phyloP scores from a whole-genome alignment of 371 early-diverging fungal species.

The Apophysomyces sp. region DNA sequence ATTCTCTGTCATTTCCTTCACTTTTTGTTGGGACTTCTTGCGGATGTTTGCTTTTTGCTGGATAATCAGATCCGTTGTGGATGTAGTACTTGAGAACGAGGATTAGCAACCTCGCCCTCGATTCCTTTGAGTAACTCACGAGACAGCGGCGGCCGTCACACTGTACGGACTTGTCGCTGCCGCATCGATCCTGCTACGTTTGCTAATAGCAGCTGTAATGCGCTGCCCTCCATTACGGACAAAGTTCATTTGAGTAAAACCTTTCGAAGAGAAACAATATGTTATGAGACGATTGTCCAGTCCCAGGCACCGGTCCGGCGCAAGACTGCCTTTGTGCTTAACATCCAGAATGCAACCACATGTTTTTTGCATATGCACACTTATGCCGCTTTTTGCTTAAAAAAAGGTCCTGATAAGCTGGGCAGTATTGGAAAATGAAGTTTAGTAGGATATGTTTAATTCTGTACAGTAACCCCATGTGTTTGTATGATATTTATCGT shows the following conservation, averaged over 20 bases:
- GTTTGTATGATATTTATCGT: too few relatives aligned
- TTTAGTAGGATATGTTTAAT: too few relatives aligned
- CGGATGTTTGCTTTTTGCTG: neutral
- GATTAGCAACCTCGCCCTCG: neutral
- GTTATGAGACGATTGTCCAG: neutral
- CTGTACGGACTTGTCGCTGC: neutral
- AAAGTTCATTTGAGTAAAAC: neutral
- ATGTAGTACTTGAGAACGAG: neutral
- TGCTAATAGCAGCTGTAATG: neutral
- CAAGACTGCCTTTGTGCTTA: too few relatives aligned
- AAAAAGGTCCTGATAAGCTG: too few relatives aligned
- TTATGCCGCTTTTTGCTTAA: too few relatives aligned
- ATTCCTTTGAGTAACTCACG: neutral
- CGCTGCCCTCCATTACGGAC: neutral
- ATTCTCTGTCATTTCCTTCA: neutral
- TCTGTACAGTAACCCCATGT: too few relatives aligned
- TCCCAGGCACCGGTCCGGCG: neutral
- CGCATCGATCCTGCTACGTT: neutral
- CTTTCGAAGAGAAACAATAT: neutral
- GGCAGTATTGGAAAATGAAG: too few relatives aligned
- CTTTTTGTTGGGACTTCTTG: neutral
- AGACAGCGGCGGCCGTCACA: neutral
- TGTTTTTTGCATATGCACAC: too few relatives aligned
- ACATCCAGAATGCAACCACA: too few relatives aligned
- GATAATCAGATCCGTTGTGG: neutral